Conservation (phyloP, 208 protist genomes). For the Zelonia costaricensis region DNA sequence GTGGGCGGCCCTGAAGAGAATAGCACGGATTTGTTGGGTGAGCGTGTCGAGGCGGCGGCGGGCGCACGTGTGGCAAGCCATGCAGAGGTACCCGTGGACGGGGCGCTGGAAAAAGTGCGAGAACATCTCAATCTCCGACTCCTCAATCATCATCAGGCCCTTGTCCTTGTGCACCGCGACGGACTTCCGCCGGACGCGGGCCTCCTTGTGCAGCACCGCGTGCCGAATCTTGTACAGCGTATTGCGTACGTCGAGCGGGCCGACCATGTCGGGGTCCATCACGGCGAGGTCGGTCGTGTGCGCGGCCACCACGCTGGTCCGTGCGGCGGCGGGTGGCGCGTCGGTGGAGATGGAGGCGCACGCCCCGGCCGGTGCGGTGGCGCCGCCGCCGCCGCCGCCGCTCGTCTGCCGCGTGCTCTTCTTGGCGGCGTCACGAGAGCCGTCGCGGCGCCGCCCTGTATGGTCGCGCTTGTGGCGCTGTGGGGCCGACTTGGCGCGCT, state of each 20-base stretch:
- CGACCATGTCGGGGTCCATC: constrained; percentile 47
- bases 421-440: constrained; percentile 2
- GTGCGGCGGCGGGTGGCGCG: background rate
- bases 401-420: background rate
- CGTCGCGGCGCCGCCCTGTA: background rate
- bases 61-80: constrained; percentile 67
- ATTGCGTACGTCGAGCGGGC: constrained; percentile 45
- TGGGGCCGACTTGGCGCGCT: background rate
- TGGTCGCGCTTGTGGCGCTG: no score
- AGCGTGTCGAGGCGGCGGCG: constrained; percentile 66
- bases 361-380: background rate
- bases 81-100: constrained; percentile 80
- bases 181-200: constrained; percentile 35
- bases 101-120: constrained; percentile 79
- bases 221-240: constrained; percentile 71
- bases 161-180: constrained; percentile 62
- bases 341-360: background rate
- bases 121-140: constrained; percentile 83
- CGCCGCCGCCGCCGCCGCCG: background rate
- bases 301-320: background rate
- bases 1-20: constrained; percentile 68
- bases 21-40: constrained; percentile 59
- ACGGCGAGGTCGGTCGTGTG: constrained; percentile 20
- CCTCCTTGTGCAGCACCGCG: constrained; percentile 61
- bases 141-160: constrained; percentile 81